phyloP scores from a whole-genome alignment of 164 flowering plant genomes.

The Aristolochia californica region DNA sequence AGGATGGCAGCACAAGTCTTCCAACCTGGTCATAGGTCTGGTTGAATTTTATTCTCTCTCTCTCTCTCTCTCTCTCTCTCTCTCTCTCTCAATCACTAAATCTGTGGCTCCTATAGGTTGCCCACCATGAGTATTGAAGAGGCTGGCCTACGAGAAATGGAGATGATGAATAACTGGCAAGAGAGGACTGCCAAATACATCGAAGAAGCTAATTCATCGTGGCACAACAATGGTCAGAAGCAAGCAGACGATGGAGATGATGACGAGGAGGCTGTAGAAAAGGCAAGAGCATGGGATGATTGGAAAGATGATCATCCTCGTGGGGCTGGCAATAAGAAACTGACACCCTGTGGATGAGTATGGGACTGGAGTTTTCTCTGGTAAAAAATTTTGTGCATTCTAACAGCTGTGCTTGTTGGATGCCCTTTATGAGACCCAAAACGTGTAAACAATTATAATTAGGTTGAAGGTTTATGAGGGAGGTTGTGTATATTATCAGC shows the following conservation, averaged over 20 bases:
- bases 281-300: slow-evolving; percentile 91
- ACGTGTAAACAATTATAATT: no score
- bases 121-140: slow-evolving; percentile 99
- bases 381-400: no score
- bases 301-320: slow-evolving; percentile 99
- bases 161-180: slow-evolving; percentile 91
- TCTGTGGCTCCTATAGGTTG: slow-evolving; percentile 29
- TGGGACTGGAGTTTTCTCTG: no score
- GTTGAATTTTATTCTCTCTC: no score
- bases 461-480: no score
- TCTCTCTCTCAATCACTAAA: no score
- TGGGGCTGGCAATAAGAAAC: slow-evolving; percentile 95
- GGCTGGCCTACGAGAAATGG: slow-evolving; percentile 91
- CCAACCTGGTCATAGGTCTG: slow-evolving; percentile 77
- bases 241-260: slow-evolving; percentile 42
- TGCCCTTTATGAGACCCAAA: no score
- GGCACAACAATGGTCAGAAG: slow-evolving; percentile 61
- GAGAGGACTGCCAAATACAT: slow-evolving; percentile 49
- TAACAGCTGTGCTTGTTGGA: no score
- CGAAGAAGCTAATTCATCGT: slow-evolving; percentile 88
- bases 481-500: no score
- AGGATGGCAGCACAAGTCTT: slow-evolving; percentile 88
- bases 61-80: background rate
- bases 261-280: slow-evolving; percentile 77
- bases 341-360: slow-evolving; percentile 84